Evolutionary conservation across 2,329 filamentous ascomycete species (phyloP).

Genomic region (Claviceps sp.): DNA sequence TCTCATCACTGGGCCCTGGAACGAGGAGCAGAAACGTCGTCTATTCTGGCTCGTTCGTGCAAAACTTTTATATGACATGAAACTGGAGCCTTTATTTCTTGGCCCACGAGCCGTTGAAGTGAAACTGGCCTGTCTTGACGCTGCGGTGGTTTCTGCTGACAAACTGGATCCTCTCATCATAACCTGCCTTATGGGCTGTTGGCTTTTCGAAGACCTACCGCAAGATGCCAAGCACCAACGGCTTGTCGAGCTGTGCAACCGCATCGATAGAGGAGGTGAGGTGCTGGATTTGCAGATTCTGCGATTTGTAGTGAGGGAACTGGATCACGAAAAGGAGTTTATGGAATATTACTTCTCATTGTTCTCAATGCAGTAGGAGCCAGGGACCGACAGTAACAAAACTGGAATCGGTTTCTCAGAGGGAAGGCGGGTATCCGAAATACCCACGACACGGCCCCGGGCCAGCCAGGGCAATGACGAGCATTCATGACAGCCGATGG

Average conservation of each 20-base stretch:
- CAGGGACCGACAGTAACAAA: too few species aligned
- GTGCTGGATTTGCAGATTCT: too few species aligned
- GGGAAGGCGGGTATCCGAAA: too few species aligned
- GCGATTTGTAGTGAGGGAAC: too few species aligned
- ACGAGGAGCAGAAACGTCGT: constrained; percentile 14
- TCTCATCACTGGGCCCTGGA: constrained; percentile 1
- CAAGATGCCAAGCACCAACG: constrained; percentile 15
- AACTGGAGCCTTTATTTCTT: too few species aligned
- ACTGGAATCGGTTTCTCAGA: too few species aligned
- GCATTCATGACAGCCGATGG: too few species aligned
- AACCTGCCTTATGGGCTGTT: constrained; percentile 17
- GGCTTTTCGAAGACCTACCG: constrained; percentile 17
- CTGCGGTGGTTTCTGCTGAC: constrained; percentile 19
- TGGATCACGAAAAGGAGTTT: too few species aligned
- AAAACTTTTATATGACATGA: constrained; percentile 19
- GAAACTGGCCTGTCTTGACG: constrained; percentile 23
- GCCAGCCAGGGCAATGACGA: too few species aligned
- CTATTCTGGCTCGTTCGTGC: constrained; percentile 33
- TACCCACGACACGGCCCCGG: too few species aligned
- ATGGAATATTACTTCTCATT: too few species aligned
- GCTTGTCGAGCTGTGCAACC: constrained; percentile 13
- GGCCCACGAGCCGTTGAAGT: constrained; percentile 24
- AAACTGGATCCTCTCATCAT: constrained; percentile 16
- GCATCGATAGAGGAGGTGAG: constrained; percentile 20
- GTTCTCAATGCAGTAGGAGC: too few species aligned